These are phyloP conservation scores for Colletotrichum gigasporum DNA, from an alignment of 2,329 filamentous ascomycete species.

Conservation along the genomic window DNA sequence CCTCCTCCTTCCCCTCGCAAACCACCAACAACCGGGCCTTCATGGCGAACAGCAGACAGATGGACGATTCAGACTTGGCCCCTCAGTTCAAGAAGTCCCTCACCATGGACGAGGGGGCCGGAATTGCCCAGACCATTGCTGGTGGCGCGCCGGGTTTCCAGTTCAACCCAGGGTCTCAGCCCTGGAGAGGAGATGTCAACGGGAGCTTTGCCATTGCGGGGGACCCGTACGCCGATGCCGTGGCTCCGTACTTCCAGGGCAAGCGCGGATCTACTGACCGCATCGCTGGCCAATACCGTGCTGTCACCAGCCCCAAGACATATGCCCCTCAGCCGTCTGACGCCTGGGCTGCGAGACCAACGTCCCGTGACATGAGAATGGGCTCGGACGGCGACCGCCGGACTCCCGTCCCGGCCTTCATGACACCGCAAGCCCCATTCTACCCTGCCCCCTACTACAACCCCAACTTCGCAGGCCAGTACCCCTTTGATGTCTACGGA, in stretches of 20 bases:
- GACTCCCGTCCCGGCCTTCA: constrained; percentile 42
- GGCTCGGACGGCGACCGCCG: constrained; percentile 50
- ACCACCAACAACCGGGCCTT: constrained; percentile 47
- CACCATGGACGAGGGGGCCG: constrained; percentile 43
- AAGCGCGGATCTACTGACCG: constrained; percentile 52
- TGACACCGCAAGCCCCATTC: constrained; percentile 40
- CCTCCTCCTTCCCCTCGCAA: constrained; percentile 58
- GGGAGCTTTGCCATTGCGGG: constrained; percentile 35
- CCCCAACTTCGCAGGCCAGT: constrained; percentile 47
- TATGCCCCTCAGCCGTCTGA: constrained; percentile 44
- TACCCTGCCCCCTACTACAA: constrained; percentile 47
- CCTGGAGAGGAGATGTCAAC: constrained; percentile 52
- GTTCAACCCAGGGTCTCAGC: constrained; percentile 56
- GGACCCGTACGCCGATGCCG: constrained; percentile 44
- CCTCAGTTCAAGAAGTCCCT: constrained; percentile 45
- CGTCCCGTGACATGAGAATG: constrained; percentile 45
- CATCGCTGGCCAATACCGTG: constrained; percentile 43
- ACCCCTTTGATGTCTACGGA: constrained; percentile 45
- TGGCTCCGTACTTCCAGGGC: constrained; percentile 31
- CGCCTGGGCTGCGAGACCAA: constrained; percentile 48
- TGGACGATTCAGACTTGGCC: constrained; percentile 47
- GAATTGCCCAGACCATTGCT: constrained; percentile 25
- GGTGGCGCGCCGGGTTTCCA: constrained; percentile 50
- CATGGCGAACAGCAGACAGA: constrained; percentile 47
- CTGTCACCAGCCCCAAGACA: constrained; percentile 31